These are phyloP conservation scores for Centrapalus pauciflorus DNA, from an alignment of 129 eudicot species.

Conservation along the genomic window DNA sequence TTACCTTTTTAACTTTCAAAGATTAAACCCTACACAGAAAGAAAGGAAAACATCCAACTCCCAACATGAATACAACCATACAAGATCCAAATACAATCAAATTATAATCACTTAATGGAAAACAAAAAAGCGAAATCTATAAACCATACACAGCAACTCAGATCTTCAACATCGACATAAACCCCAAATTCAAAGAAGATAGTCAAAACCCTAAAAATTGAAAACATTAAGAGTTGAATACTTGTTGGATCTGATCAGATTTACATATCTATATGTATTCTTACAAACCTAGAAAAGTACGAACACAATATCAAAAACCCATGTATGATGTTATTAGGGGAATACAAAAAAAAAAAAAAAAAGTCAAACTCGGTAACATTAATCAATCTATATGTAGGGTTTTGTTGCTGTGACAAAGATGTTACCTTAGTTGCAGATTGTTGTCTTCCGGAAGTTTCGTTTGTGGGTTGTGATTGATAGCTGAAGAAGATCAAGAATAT, in stretches of 20 bases:
- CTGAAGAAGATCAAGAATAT: constrained; percentile 13
- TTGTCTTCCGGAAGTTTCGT: constrained; percentile 13
- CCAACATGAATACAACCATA: constrained; percentile 1
- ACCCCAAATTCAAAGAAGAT: constrained; percentile 12
- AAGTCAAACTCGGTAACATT: constrained; percentile 21
- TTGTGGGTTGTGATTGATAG: constrained; percentile 23
- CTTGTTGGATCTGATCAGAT: constrained; percentile 23
- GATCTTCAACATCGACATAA: constrained; percentile 22
- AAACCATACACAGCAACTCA: constrained; percentile 8
- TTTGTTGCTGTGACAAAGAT: not conserved
- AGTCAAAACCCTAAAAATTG: constrained; percentile 17
- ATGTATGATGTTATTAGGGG: not conserved
- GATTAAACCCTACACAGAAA: too few species aligned
- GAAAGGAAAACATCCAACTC: too few species aligned
- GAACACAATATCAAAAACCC: constrained; percentile 14
- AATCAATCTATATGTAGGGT: constrained; percentile 8
- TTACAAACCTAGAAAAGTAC: constrained; percentile 20
- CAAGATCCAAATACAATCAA: constrained; percentile 2
- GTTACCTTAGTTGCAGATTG: constrained; percentile 19
- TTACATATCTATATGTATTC: not conserved
- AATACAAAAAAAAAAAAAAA: not conserved
- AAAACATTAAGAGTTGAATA: constrained; percentile 9
- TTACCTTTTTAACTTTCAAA: not conserved
- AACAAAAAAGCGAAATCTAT: not conserved
- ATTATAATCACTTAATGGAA: not conserved